Base-by-base conservation (phyloP, 116 monocot species). In the Dioscorea cayenensis region DNA sequence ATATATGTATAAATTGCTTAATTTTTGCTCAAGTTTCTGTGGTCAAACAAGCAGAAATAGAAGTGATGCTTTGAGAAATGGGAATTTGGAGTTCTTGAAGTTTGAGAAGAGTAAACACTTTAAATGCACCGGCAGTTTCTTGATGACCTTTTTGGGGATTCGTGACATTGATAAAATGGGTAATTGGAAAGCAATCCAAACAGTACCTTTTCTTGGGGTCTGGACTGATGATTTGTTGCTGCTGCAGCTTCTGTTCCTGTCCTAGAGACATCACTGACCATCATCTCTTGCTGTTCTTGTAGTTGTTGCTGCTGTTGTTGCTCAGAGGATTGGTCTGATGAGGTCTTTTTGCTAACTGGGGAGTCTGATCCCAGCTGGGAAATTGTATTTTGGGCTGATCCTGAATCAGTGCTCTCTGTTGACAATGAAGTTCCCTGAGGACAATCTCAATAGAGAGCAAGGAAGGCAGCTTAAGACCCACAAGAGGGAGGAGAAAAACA, bases 381-480 rank as follows among this genome's bases (percentile, higher is more conserved):
- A 66, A 81, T 79, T 37, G 85, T 85, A 72, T 87, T 83, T 25
- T 90, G 89, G 8, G 77, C 94, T 69, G 93, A 94, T 23, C 90
- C 94, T 36, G 94, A 94, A 75, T 90, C 88, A 70, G 85, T 90
- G 88, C 90, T 90, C 72, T 82, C 88, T 79, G 76, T 80, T 65
- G 86, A 82, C 75, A 84, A 80, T 66, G 77, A 83, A 79, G 76
- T 85, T 64, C 80, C 79, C 87, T 87, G 52, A 61, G 16, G 49
- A 64, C 69, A 71, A 32, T 58, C 48, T 69, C 72, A 71, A 25
- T 63, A 49, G 69, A 72, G 32, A 51, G 14, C 32, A 32, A 32
- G 32, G 32, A 2, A 32, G 43, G 5, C 36, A 51, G 19, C 22
- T 63, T 36, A 9, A 67, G 49, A 28, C 60, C 29, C 18, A 68